Evolutionary conservation across 805 yeast species (phyloP).

Genomic region (Suhomyces tanzawaensis): DNA sequence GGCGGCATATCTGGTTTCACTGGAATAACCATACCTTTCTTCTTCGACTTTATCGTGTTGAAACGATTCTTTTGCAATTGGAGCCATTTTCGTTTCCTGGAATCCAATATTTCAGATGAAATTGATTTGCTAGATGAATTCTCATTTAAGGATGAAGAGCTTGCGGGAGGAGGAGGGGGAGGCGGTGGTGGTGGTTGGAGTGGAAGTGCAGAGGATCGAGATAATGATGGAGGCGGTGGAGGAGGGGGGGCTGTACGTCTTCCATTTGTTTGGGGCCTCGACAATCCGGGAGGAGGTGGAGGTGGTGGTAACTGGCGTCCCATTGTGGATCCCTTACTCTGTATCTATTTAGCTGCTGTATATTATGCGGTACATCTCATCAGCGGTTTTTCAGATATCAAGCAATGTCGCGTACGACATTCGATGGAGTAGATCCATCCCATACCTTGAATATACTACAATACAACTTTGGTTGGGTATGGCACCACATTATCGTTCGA

Average conservation of each 20-base stretch:
- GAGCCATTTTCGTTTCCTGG: slow-evolving; percentile 57
- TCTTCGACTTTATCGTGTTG: slow-evolving; percentile 21
- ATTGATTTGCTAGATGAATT: neutral
- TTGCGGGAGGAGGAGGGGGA: slow-evolving; percentile 10
- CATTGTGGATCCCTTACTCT: slow-evolving; percentile 3
- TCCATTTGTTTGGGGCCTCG: neutral
- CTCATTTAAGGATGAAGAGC: slow-evolving; percentile 1
- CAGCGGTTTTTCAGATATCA: neutral
- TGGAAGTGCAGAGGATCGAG: slow-evolving; percentile 9
- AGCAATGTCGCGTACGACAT: slow-evolving; percentile 2
- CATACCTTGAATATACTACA: too few species aligned
- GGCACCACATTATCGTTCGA: too few species aligned
- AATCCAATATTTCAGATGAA: slow-evolving; percentile 30
- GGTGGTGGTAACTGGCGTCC: slow-evolving; percentile 15
- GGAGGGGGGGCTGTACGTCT: slow-evolving; percentile 19
- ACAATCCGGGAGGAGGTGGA: slow-evolving; percentile 23
- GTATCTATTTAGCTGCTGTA: neutral
- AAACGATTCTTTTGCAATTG: slow-evolving; percentile 60
- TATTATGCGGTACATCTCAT: neutral
- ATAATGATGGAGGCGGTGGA: slow-evolving; percentile 22
- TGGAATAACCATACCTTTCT: slow-evolving; percentile 48
- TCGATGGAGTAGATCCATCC: too few species aligned
- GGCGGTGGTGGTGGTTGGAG: slow-evolving; percentile 11
- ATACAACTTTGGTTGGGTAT: too few species aligned
- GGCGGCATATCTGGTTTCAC: slow-evolving; percentile 86